Evolutionary conservation across 352 stramenopile species (phyloP), one percentile per base, ranked within the genome.

Genomic region (Pythium monospermum): DNA sequence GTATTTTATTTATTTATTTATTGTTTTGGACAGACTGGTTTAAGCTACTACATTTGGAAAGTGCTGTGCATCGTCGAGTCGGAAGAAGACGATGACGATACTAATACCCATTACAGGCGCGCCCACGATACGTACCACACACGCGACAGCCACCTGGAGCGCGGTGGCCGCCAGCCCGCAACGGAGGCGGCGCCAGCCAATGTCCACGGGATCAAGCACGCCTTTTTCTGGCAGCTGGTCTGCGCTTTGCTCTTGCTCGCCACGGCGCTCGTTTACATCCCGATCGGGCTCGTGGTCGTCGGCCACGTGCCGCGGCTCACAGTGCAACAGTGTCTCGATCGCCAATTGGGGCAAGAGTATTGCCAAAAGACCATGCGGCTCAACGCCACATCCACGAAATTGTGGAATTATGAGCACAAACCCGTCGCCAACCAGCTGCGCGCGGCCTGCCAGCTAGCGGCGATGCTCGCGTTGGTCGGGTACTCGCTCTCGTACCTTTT

Each of bases 401-500:
- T 71, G 2, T 71, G 55, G 53, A 62, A 71, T 42, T 71, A 68
- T 32, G 58, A 55, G 8, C 32, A 73, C 54, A 77, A 45, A 58
- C 66, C 35, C 37, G 60, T 16, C 2, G 46, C 69, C 7, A 79
- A 83, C 43, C 74, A 85, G 47, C 59, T 81, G 53, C 73, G 73
- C 10, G 71, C 73, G 0, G 71, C 60, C 1, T 66, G 66, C 21
- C 74, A 85, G 36, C 38, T 85, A 22, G 56, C 25, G 10, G 78
- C 67, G 44, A 81, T 82, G 50, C 51, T 82, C 21, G 67, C 68
- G 19, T 48, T 85, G 4, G 71, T 85, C 1, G 71, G 74, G 6
- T 85, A 83, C 43, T 80, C 71, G 27, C 40, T 82, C 8, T 66
- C 74, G 22, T 83, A 79, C 49, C 59, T 79, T 21, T 78, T 70